These are phyloP conservation scores for Lanzia echinophila DNA, from an alignment of 2,329 filamentous ascomycete genomes.

Conservation along the genomic window DNA sequence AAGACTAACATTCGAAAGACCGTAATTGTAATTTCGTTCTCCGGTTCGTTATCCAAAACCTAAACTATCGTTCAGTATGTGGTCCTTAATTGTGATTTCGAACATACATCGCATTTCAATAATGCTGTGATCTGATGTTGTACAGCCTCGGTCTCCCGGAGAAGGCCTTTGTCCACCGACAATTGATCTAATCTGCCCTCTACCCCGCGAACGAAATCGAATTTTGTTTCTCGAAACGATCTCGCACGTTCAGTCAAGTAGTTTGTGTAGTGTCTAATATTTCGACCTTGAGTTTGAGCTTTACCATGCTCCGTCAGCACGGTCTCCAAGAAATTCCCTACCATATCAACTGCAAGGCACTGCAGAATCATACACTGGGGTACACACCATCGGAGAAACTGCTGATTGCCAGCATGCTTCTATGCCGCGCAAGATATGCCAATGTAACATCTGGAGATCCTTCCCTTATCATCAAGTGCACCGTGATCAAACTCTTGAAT, in stretches of 20 bases:
- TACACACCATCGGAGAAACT: slow-evolving; percentile 83
- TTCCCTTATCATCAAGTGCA: slow-evolving; percentile 96
- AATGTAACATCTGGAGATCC: slow-evolving; percentile 85
- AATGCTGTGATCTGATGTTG: slow-evolving; percentile 82
- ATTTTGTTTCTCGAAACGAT: slow-evolving; percentile 76
- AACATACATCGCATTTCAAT: slow-evolving; percentile 78
- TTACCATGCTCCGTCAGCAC: slow-evolving; percentile 34
- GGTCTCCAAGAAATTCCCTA: slow-evolving; percentile 17
- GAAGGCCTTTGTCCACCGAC: slow-evolving; percentile 81
- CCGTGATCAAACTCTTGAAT: slow-evolving; percentile 93
- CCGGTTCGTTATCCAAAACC: slow-evolving; percentile 80
- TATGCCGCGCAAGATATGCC: slow-evolving; percentile 73
- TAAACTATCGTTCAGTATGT: slow-evolving; percentile 33
- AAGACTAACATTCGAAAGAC: slow-evolving; percentile 88
- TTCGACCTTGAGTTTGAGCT: slow-evolving; percentile 92
- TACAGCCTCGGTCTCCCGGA: slow-evolving; percentile 86
- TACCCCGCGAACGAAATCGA: slow-evolving; percentile 81
- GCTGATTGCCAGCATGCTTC: slow-evolving; percentile 78
- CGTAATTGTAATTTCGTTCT: slow-evolving; percentile 94
- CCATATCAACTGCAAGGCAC: slow-evolving; percentile 12
- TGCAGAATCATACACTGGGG: neutral
- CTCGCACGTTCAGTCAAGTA: slow-evolving; percentile 79
- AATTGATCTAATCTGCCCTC: slow-evolving; percentile 79
- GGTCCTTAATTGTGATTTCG: neutral
- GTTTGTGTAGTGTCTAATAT: slow-evolving; percentile 84